Evolutionary conservation across 306 rosid genomes (phyloP).

Genomic region (Glycine tomentella): DNA sequence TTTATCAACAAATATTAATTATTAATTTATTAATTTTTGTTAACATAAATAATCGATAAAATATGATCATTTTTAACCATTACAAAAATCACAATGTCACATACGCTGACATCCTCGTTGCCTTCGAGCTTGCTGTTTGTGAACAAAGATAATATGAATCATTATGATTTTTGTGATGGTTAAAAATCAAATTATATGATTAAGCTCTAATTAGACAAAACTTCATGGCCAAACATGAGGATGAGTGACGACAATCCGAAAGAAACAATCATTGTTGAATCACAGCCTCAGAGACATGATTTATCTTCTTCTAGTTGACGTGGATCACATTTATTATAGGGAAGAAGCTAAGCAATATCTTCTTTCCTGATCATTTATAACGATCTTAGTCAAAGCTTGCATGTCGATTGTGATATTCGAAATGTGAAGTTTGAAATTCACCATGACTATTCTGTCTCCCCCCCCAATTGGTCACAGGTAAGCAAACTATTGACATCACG

Average conservation of each 20-base stretch:
- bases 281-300: neutral
- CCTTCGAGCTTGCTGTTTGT: too few species aligned
- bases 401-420: neutral
- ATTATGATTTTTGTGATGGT: too few species aligned
- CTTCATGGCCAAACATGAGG: conserved; percentile 2
- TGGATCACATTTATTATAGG: conserved; percentile 39
- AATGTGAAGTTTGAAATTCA: conserved; percentile 18
- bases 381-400: neutral
- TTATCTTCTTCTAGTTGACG: conserved; percentile 42
- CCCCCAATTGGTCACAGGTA: neutral
- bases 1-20: too few species aligned
- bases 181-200: too few species aligned
- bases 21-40: too few species aligned
- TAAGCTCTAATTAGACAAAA: too few species aligned
- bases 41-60: too few species aligned
- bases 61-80: too few species aligned
- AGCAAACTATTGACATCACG: conserved; percentile 19
- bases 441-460: neutral
- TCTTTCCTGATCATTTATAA: neutral
- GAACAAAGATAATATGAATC: too few species aligned
- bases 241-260: neutral
- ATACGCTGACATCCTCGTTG: too few species aligned
- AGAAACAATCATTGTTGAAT: neutral
- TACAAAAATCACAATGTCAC: too few species aligned
- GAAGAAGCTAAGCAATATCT: conserved; percentile 40